Evolutionary conservation across 1,284 basidiomycete genomes (phyloP).

Genomic region (Ganoderma lingzhi): DNA sequence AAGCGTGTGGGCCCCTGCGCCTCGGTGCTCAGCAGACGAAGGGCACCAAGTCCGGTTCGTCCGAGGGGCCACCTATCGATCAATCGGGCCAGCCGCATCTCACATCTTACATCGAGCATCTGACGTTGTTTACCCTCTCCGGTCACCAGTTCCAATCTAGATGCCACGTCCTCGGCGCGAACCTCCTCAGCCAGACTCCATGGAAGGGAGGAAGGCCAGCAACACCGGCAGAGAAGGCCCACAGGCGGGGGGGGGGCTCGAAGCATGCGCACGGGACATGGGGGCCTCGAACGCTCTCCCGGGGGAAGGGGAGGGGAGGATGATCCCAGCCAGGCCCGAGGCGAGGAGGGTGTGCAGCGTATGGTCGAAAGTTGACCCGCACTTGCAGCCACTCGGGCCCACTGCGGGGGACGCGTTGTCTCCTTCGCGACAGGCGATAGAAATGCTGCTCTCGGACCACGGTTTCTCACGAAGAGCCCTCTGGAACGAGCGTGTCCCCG

Average conservation of each 20-base stretch:
- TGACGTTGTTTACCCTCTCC: slow-evolving; percentile 6
- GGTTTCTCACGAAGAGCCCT: slow-evolving; percentile 8
- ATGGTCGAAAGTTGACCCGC: background rate
- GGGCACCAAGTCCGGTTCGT: slow-evolving; percentile 2
- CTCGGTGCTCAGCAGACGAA: background rate
- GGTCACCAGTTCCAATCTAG: background rate
- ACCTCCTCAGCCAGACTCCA: background rate
- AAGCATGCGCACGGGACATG: background rate
- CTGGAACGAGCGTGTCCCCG: slow-evolving; percentile 5
- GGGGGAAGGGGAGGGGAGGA: background rate
- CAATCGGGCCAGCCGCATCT: slow-evolving; percentile 18
- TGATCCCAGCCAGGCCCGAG: slow-evolving; percentile 1
- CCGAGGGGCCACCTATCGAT: slow-evolving; percentile 13
- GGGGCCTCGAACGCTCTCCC: background rate
- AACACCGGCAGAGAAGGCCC: background rate
- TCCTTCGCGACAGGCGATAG: background rate
- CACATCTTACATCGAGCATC: slow-evolving; percentile 16
- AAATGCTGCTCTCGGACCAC: slow-evolving; percentile 2
- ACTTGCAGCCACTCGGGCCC: background rate
- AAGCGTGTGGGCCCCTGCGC: background rate
- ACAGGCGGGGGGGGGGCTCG: background rate
- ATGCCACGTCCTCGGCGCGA: background rate
- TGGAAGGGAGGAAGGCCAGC: background rate
- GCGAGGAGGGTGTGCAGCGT: background rate
- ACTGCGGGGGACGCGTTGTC: background rate